Percentiles rank a stretch among this genome's conserved stretches.
These are phyloP conservation scores for Triticum turgidum DNA, from an alignment of 176 grass and related monocot species.

Conservation along the genomic window DNA sequence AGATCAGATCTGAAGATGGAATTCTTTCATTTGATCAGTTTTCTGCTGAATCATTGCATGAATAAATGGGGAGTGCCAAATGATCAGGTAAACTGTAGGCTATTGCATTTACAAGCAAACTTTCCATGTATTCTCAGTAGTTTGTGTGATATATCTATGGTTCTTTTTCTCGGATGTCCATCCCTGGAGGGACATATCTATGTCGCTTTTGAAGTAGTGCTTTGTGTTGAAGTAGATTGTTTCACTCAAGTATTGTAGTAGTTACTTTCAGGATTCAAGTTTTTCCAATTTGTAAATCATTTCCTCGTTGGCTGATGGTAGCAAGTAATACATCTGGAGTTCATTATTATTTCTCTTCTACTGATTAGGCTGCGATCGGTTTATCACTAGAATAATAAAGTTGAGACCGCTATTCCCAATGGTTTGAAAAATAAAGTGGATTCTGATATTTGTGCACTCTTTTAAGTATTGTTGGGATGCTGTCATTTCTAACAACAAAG, in stretches of 20 bases:
- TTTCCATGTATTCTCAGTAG: slow-evolving; percentile 9
- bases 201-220: not conserved
- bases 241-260: slow-evolving; percentile 13
- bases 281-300: not conserved
- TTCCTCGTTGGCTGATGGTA: slow-evolving; percentile 12
- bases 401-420: not conserved
- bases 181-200: not conserved
- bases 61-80: slow-evolving; percentile 87
- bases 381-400: slow-evolving; percentile 5
- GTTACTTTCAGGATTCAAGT: not conserved
- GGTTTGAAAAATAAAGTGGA: not conserved
- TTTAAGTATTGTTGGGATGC: not conserved
- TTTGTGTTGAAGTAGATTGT: slow-evolving; percentile 14
- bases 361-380: not conserved
- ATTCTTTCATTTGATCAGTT: slow-evolving; percentile 99
- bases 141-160: not conserved
- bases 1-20: slow-evolving; percentile 98
- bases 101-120: slow-evolving; percentile 3
- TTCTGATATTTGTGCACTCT: not conserved
- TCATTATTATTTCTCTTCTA: slow-evolving; percentile 8
- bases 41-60: slow-evolving; percentile 95
- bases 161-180: not conserved
- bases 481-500: not conserved
- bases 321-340: not conserved
- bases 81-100: slow-evolving; percentile 62